phyloP scores from a whole-genome alignment of 768 basidiomycete species.

The Lenzites betulinus region DNA sequence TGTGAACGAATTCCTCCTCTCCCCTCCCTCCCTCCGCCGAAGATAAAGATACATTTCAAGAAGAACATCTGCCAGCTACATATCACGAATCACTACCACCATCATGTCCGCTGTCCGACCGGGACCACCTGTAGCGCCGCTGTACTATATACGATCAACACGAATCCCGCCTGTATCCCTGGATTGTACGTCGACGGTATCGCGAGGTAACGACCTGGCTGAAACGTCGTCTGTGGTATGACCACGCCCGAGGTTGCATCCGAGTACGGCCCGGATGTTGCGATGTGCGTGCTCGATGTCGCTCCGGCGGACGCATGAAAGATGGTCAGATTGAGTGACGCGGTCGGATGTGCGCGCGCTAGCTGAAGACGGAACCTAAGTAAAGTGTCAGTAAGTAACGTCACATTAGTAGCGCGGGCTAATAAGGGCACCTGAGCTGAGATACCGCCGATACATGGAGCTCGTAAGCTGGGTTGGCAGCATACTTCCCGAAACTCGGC shows the following conservation, averaged over 20 bases:
- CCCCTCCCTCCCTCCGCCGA: slow-evolving; percentile 30
- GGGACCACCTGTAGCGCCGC: slow-evolving; percentile 6
- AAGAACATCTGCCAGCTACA: neutral
- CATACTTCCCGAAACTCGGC: slow-evolving; percentile 66
- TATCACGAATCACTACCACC: neutral
- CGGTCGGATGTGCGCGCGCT: slow-evolving; percentile 40
- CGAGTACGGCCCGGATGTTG: slow-evolving; percentile 80
- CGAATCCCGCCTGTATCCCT: slow-evolving; percentile 57
- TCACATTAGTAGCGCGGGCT: neutral
- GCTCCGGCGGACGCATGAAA: slow-evolving; percentile 40
- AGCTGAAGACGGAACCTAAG: slow-evolving; percentile 72
- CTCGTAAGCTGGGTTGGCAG: slow-evolving; percentile 68
- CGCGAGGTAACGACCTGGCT: slow-evolving; percentile 66
- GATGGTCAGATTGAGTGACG: slow-evolving; percentile 63
- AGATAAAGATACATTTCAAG: neutral
- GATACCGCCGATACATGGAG: slow-evolving; percentile 52
- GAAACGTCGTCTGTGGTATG: slow-evolving; percentile 52
- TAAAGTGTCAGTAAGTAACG: neutral
- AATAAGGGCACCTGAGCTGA: slow-evolving; percentile 53
- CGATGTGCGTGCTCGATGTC: slow-evolving; percentile 43
- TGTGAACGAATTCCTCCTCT: slow-evolving; percentile 74
- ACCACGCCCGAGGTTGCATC: slow-evolving; percentile 74
- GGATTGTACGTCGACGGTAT: slow-evolving; percentile 76
- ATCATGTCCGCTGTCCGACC: neutral
- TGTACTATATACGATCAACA: slow-evolving; percentile 53